phyloP scores from a whole-genome alignment of 805 yeast species.

The Scheffersomyces amazonensis region DNA sequence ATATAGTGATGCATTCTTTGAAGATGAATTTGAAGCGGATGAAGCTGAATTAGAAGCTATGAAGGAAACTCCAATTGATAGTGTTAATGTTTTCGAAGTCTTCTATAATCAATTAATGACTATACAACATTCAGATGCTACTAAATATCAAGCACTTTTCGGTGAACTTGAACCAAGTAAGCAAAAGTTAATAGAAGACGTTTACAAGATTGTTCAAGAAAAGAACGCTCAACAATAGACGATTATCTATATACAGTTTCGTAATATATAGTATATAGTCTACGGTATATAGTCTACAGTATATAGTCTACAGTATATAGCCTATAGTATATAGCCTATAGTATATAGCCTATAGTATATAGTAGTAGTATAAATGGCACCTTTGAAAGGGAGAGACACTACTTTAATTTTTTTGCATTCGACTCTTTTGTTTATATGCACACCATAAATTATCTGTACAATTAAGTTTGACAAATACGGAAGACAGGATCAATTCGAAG shows the following conservation, averaged over 20 bases:
- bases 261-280: no score
- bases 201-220: slow-evolving; percentile 20
- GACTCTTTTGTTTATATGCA: slow-evolving; percentile 1
- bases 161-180: slow-evolving; percentile 36
- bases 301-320: no score
- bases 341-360: no score
- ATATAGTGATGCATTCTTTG: slow-evolving; percentile 27
- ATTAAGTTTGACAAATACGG: background rate
- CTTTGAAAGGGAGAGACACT: no score
- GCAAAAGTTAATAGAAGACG: slow-evolving; percentile 26
- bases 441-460: no score
- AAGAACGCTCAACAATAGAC: no score
- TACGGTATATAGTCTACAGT: no score
- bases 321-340: no score
- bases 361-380: no score
- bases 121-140: slow-evolving; percentile 47
- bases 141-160: slow-evolving; percentile 48
- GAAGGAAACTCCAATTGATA: slow-evolving; percentile 76
- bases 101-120: slow-evolving; percentile 54
- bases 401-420: background rate
- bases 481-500: background rate
- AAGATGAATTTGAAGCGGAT: slow-evolving; percentile 47
- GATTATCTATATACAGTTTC: no score
- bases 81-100: slow-evolving; percentile 64
- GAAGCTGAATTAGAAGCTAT: slow-evolving; percentile 83